Evolutionary conservation across 495 filamentous ascomycete genomes (phyloP).

Genomic region (Pseudoneurospora amorphoporcata): DNA sequence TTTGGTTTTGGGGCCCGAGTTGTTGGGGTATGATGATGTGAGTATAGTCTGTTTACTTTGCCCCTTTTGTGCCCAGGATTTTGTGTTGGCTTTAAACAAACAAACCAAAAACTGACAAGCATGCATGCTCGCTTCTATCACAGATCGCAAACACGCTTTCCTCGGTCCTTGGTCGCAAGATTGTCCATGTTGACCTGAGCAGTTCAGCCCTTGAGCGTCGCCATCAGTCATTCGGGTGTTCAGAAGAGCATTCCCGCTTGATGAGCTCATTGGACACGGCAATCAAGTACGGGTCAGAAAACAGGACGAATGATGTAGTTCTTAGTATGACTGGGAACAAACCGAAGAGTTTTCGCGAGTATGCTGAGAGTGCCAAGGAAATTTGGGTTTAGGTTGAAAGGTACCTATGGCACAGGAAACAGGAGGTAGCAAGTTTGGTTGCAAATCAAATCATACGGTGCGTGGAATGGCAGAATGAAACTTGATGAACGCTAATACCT

Average conservation of each 20-base stretch:
- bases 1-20: conserved; percentile 35
- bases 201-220: conserved; percentile 19
- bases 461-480: neutral
- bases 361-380: conserved; percentile 22
- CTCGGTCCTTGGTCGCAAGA: conserved; percentile 26
- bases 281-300: conserved; percentile 28
- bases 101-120: neutral
- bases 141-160: conserved; percentile 35
- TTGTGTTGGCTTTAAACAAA: neutral
- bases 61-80: neutral
- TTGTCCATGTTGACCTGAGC: conserved; percentile 35
- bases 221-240: conserved; percentile 18
- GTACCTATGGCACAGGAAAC: no score
- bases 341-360: conserved; percentile 26
- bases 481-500: neutral
- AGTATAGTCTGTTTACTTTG: conserved; percentile 1
- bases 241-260: conserved; percentile 23
- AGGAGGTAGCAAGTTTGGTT: neutral
- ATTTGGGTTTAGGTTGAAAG: conserved; percentile 14
- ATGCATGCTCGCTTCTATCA: neutral
- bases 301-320: conserved; percentile 30
- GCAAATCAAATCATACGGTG: neutral
- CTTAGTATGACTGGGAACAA: conserved; percentile 22
- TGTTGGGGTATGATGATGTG: conserved; percentile 37
- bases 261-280: conserved; percentile 27